Base-by-base conservation (phyloP, 192 early-diverging fungal species). In the Backusella macrospora region DNA sequence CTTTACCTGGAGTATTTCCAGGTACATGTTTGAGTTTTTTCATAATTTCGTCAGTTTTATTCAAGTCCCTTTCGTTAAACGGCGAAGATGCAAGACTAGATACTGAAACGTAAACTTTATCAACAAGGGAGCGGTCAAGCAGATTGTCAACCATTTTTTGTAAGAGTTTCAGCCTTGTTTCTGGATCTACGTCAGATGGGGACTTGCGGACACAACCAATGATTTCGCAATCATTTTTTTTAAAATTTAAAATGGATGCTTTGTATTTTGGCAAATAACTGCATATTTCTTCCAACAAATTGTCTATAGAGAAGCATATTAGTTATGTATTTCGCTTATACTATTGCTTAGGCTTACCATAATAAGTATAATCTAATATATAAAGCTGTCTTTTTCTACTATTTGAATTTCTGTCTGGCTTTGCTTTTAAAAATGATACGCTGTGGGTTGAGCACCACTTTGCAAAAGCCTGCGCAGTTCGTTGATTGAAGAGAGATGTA, bases 1-100 rank as follows among this genome's bases (percentile, higher is more conserved):
- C 23, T 66, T 66, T 69, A 49, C 68, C 68, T 69, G 68, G 68
- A 49, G 68, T 69, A 69, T 47, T 49, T 69, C 68, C 44, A 15
- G 68, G 47, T 46, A 69, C 68, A 47, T 49, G 18, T 69, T 69
- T 43, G 4, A 68, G 26, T 63, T 21, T 63, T 63, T 63, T 63
- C 26, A 63, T 63, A 63, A 63, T 63, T 63, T 63, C 62, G 26
- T 63, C 62, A 29, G 23, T 63, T 29, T 21, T 63, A 62, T 62
- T 29, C 23, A 63, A 63, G 62, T 63, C 62, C 62, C 62, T 63
- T 63, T 63, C 26, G 62, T 63, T 63, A 63, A 63, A 63, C 62
- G 23, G 62, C 62, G 23, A 63, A 63, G 62, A 63, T 63, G 62
- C 23, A 63, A 29, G 26, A 63, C 62, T 63, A 29, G 62, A 63